These are phyloP conservation scores for Phoenix dactylifera DNA, from an alignment of 176 grass and related monocot species.

Conservation along the genomic window DNA sequence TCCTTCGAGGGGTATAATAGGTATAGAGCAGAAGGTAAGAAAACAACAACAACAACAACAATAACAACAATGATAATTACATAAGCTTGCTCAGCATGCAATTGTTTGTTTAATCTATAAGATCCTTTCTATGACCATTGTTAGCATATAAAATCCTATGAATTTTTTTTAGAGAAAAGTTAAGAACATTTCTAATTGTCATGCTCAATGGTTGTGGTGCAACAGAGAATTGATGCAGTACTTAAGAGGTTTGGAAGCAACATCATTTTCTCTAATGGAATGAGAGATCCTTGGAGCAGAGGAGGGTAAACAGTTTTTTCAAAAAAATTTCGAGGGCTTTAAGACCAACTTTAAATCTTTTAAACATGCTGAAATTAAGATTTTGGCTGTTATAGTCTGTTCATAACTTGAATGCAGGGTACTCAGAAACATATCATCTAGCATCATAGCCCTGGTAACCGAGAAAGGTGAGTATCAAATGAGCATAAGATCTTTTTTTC, in stretches of 20 bases:
- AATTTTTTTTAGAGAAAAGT: too few relatives aligned
- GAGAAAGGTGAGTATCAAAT: constrained; percentile 44
- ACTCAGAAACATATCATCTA: constrained; percentile 86
- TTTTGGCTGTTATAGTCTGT: too few relatives aligned
- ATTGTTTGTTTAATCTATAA: too few relatives aligned
- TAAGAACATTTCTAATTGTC: neutral
- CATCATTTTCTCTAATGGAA: constrained; percentile 92
- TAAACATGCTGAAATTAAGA: too few relatives aligned
- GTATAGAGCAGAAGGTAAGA: too few relatives aligned
- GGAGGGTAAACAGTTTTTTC: constrained; percentile 44
- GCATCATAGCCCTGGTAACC: constrained; percentile 78
- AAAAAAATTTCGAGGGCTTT: neutral
- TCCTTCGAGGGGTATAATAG: too few relatives aligned
- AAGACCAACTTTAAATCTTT: too few relatives aligned
- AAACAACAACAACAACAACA: too few relatives aligned
- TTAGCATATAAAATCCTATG: too few relatives aligned
- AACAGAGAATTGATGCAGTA: constrained; percentile 72
- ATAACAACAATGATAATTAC: too few relatives aligned
- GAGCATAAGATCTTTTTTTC: neutral
- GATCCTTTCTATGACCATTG: too few relatives aligned
- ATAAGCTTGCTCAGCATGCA: too few relatives aligned
- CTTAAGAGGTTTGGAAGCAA: constrained; percentile 89
- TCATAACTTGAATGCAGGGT: constrained; percentile 36
- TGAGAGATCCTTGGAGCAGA: constrained; percentile 94
- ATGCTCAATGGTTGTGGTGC: neutral